Evolutionary conservation across 225 moss, liverwort and hornwort genomes (phyloP).

Genomic region (Physcomitrellopsis africana): DNA sequence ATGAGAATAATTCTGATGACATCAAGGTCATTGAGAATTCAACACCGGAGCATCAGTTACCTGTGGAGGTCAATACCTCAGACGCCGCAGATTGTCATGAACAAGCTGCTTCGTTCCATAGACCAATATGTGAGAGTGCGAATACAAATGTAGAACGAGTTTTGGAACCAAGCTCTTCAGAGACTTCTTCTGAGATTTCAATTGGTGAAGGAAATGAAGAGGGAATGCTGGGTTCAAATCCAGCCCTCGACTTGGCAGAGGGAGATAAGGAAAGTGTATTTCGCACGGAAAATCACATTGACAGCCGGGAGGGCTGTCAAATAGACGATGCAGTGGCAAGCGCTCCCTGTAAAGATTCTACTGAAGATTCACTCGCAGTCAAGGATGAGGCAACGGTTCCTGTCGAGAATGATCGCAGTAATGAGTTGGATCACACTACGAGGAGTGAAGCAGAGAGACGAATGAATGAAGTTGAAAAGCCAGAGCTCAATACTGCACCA

Average conservation of each 20-base stretch:
- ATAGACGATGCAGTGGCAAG: background rate
- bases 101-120: background rate
- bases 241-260: conserved; percentile 11
- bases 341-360: background rate
- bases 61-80: background rate
- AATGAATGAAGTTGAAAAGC: background rate
- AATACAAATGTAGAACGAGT: background rate
- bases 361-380: background rate
- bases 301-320: background rate
- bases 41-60: background rate
- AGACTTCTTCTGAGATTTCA: background rate
- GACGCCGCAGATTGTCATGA: background rate
- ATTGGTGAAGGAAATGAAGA: conserved; percentile 5
- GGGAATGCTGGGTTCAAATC: background rate
- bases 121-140: background rate
- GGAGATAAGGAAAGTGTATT: background rate
- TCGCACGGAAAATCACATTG: background rate
- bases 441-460: background rate
- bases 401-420: background rate
- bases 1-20: background rate
- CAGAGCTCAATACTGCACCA: background rate
- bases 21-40: background rate
- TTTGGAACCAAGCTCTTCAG: background rate
- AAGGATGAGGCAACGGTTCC: too few species aligned
- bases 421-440: background rate